Conservation (phyloP, 208 protist species). For the Porcisia hertigi region DNA sequence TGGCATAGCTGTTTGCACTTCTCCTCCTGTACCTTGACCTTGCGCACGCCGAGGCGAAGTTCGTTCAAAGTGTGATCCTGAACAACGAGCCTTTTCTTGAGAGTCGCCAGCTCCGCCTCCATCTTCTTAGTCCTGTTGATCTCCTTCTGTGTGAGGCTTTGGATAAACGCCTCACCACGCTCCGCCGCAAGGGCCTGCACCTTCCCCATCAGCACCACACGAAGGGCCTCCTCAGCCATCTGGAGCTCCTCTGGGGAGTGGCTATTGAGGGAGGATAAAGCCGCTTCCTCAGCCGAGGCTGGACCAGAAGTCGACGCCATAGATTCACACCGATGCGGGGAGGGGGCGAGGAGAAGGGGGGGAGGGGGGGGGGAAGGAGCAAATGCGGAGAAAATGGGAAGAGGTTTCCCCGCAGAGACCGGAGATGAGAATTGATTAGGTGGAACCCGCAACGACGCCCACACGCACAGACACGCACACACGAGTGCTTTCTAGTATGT, state of each 20-base stretch:
- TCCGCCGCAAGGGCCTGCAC: constrained; percentile 47
- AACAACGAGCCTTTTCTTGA: constrained; percentile 52
- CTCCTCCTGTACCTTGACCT: constrained; percentile 26
- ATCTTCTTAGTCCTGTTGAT: constrained; percentile 72
- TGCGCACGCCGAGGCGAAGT: constrained; percentile 31
- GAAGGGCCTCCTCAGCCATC: constrained; percentile 37
- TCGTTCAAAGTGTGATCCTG: constrained; percentile 42
- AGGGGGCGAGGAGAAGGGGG: background rate
- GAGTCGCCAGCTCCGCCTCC: constrained; percentile 58
- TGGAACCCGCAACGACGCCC: too few relatives aligned
- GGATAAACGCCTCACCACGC: constrained; percentile 60
- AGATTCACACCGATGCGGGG: background rate
- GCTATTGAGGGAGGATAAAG: constrained; percentile 7
- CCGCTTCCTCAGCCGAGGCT: constrained; percentile 12
- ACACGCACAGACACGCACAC: too few relatives aligned
- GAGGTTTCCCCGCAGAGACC: too few relatives aligned
- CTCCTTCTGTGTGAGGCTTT: constrained; percentile 65
- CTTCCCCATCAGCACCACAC: constrained; percentile 24
- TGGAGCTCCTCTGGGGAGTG: constrained; percentile 29
- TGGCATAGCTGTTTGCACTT: constrained; percentile 51
- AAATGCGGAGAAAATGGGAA: background rate
- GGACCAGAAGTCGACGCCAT: constrained; percentile 13
- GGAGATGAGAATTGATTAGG: too few relatives aligned
- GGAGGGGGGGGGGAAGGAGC: background rate
- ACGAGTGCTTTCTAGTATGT: too few relatives aligned